Percentiles rank a stretch among this genome's conserved stretches.
Conservation (phyloP, 1,139 yeast genomes). For the Meyerozyma carpophila region DNA sequence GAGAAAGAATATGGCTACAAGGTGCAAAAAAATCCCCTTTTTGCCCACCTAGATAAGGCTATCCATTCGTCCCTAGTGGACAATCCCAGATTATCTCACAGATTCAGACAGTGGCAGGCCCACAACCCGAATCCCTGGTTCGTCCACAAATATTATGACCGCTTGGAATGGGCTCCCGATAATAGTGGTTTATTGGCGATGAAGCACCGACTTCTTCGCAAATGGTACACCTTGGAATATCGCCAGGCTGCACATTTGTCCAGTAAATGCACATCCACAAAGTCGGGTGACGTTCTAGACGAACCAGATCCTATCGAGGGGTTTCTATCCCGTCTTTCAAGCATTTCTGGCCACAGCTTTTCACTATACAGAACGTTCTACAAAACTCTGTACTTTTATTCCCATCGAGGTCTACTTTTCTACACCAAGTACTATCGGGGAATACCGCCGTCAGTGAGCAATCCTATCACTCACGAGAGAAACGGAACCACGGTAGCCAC, state of each 20-base stretch:
- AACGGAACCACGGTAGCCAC: slow-evolving; percentile 29
- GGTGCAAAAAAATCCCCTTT: slow-evolving; percentile 23
- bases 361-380: slow-evolving; percentile 42
- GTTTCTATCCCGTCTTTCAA: slow-evolving; percentile 55
- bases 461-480: slow-evolving; percentile 16
- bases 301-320: slow-evolving; percentile 80
- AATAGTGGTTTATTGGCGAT: slow-evolving; percentile 40
- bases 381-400: slow-evolving; percentile 56
- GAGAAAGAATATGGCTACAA: slow-evolving; percentile 27
- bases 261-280: slow-evolving; percentile 15
- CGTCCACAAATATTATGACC: slow-evolving; percentile 64
- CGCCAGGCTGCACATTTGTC: slow-evolving; percentile 49
- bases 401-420: slow-evolving; percentile 58
- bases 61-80: slow-evolving; percentile 14
- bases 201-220: slow-evolving; percentile 22
- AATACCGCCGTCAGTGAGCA: slow-evolving; percentile 55
- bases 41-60: slow-evolving; percentile 27
- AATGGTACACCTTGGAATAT: slow-evolving; percentile 44
- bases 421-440: slow-evolving; percentile 53
- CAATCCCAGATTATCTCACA: slow-evolving; percentile 12
- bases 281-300: slow-evolving; percentile 9
- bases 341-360: slow-evolving; percentile 42
- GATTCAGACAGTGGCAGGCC: slow-evolving; percentile 14
- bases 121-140: slow-evolving; percentile 34
- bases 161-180: slow-evolving; percentile 70